These are phyloP conservation scores for Erysimum cheiri DNA, from an alignment of 441 rosid genomes.

Conservation along the genomic window DNA sequence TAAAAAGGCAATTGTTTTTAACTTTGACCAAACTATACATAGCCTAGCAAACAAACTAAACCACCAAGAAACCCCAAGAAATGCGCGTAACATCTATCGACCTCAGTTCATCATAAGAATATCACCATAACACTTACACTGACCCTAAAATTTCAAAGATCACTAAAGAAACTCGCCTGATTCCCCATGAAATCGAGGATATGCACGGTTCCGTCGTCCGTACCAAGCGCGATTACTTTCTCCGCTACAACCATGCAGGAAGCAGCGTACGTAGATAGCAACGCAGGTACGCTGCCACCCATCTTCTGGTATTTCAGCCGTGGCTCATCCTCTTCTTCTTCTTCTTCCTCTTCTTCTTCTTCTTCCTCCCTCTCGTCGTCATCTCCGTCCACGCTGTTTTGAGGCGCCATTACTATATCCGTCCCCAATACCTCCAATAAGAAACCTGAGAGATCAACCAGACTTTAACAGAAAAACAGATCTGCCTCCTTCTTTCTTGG, in stretches of 20 bases:
- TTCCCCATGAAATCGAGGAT: constrained; percentile 97
- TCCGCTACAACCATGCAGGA: constrained; percentile 93
- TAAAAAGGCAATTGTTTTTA: background rate
- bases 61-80: constrained; percentile 7
- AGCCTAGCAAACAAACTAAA: constrained; percentile 9
- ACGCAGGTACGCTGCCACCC: constrained; percentile 90
- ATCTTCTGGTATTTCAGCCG: constrained; percentile 94
- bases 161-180: constrained; percentile 58
- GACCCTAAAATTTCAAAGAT: background rate
- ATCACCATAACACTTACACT: constrained; percentile 2
- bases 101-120: constrained; percentile 1
- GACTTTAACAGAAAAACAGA: constrained; percentile 21
- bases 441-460: constrained; percentile 3
- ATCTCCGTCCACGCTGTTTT: constrained; percentile 96
- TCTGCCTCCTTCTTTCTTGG: constrained; percentile 11
- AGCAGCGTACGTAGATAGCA: constrained; percentile 85
- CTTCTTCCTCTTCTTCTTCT: constrained; percentile 54
- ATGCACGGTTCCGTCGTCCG: constrained; percentile 85
- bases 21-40: constrained; percentile 20
- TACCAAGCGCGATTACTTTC: constrained; percentile 97
- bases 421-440: constrained; percentile 31
- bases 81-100: constrained; percentile 9
- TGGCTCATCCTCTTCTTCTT: constrained; percentile 88
- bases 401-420: constrained; percentile 67
- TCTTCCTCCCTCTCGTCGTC: constrained; percentile 74